Base-by-base conservation (phyloP, 2,329 filamentous ascomycete genomes). In the Diaporthe velutina region DNA sequence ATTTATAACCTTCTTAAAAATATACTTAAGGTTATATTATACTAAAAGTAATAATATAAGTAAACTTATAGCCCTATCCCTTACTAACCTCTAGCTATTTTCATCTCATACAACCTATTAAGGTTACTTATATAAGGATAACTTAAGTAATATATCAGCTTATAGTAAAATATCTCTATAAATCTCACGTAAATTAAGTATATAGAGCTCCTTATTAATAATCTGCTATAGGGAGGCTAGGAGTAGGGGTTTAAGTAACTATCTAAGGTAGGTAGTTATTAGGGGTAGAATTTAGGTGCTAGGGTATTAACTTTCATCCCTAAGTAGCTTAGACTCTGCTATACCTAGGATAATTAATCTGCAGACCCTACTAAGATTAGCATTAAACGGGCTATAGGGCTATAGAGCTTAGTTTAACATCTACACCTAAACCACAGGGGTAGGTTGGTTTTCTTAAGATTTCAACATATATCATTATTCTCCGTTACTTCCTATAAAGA, bases 51-150 rank as follows among this genome's bases (percentile, higher is more conserved):
- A 55, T 17, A 33, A 7, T 28, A 15, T 55, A 30, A 17, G 19
- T 55, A 30, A 33, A 30, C 0, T 30, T 19, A 55, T 30, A 30
- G 0, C 7, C 0, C 2, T 1, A 15, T 28, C 4, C 3, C 1
- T 30, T 30, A 55, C 1, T 52, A 52, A 1, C 12, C 0, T 1
- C 9, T 52, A 52, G 1, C 3, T 25, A 25, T 52, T 15, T 3
- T 30, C 19, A 30, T 30, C 0, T 55, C 33, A 55, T 55, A 55
- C 33, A 55, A 55, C 28, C 8, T 8, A 17, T 55, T 33, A 55
- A 33, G 33, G 0, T 55, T 55, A 55, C 7, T 55, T 55, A 55
- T 17, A 30, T 55, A 55, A 50, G 2, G 2, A 9, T 25, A 25
- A 50, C 1, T 10, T 25, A 9, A 25, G 3, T 25, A 25, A 50